A percentile compares a stretch with the other conserved stretches of the same genome.
Conservation (phyloP, 805 yeast species). For the Peterozyma toletana region DNA sequence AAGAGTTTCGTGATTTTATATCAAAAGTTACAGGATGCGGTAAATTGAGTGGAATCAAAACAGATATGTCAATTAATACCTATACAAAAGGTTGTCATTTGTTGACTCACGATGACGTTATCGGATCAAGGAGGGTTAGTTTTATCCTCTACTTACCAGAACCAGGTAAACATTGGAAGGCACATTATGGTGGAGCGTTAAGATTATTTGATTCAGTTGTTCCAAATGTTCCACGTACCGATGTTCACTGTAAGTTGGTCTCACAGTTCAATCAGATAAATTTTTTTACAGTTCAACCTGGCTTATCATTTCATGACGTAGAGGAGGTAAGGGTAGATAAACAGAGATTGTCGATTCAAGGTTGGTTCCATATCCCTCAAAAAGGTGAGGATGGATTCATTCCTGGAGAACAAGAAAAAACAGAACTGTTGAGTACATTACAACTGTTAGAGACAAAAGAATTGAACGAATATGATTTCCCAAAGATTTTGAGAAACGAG, state of each 20-base stretch:
- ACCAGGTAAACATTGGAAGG: conserved; percentile 84
- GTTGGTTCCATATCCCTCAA: conserved; percentile 99
- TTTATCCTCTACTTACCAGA: conserved; percentile 91
- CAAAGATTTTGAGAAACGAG: conserved; percentile 39
- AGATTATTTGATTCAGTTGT: conserved; percentile 80
- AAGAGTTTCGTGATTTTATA: conserved; percentile 73
- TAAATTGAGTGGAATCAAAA: conserved; percentile 79
- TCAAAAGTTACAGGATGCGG: conserved; percentile 82
- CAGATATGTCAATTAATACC: conserved; percentile 88
- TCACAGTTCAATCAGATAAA: conserved; percentile 97
- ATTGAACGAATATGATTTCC: conserved; percentile 75
- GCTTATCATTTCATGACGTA: conserved; percentile 94
- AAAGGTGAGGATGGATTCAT: conserved; percentile 80
- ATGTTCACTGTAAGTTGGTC: conserved; percentile 57
- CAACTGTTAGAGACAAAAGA: conserved; percentile 74
- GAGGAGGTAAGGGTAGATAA: conserved; percentile 92
- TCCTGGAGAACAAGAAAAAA: conserved; percentile 75
- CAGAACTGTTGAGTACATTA: conserved; percentile 68
- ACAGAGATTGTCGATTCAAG: conserved; percentile 88
- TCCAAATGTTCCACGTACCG: conserved; percentile 86
- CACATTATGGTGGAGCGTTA: conserved; percentile 89
- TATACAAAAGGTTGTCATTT: conserved; percentile 92
- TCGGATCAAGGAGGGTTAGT: conserved; percentile 89
- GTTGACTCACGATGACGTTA: conserved; percentile 94
- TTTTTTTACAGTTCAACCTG: conserved; percentile 93